Evolutionary conservation across 2,329 filamentous ascomycete genomes (phyloP).

Genomic region (Gyromitra esculenta): DNA sequence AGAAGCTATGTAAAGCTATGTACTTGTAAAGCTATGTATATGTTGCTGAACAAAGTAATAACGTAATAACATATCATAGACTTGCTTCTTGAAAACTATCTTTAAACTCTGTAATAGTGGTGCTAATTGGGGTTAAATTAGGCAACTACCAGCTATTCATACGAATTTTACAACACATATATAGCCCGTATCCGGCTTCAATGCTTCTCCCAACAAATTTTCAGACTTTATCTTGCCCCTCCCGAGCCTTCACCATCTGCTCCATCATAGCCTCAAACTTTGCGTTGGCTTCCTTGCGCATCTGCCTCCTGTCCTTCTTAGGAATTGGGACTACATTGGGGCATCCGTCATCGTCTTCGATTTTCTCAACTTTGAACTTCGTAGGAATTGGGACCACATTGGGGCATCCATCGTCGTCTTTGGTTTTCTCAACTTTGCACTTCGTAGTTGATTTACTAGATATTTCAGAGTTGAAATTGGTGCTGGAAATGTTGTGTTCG

Average conservation of each 20-base stretch:
- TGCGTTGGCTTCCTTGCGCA: slow-evolving; percentile 35
- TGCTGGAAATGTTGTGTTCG: background rate
- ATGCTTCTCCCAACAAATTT: background rate
- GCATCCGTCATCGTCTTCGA: slow-evolving; percentile 2
- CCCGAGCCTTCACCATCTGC: slow-evolving; percentile 11
- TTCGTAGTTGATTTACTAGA: background rate
- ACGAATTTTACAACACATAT: background rate
- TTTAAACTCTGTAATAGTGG: too few species aligned
- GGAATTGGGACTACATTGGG: background rate
- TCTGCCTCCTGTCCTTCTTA: slow-evolving; percentile 23
- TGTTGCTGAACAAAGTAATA: too few species aligned
- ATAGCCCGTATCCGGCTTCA: background rate
- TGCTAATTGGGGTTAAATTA: too few species aligned
- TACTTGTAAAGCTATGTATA: too few species aligned
- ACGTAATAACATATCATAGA: too few species aligned
- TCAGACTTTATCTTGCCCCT: background rate
- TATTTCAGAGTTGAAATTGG: background rate
- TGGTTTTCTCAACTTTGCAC: background rate
- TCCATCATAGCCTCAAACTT: slow-evolving; percentile 42
- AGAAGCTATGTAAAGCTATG: too few species aligned
- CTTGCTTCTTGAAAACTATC: too few species aligned
- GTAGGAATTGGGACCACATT: background rate
- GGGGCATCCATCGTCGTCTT: background rate
- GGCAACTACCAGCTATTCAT: background rate
- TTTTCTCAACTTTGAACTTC: background rate